phyloP scores from a whole-genome alignment of 805 yeast genomes.

The Starmerella bombi region DNA sequence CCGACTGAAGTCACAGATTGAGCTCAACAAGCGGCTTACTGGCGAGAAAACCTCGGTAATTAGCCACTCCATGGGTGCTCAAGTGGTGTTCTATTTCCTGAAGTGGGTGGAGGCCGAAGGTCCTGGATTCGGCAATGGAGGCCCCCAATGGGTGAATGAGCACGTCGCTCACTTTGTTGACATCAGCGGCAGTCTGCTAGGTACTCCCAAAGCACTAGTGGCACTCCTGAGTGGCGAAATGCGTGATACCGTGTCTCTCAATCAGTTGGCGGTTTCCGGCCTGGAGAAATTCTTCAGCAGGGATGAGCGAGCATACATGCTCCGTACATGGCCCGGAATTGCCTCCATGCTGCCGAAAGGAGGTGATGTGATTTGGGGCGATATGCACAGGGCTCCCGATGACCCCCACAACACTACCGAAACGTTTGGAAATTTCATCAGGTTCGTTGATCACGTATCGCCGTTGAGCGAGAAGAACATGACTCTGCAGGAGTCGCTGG shows the following conservation, averaged over 20 bases:
- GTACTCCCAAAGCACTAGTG: constrained; percentile 88
- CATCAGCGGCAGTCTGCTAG: constrained; percentile 78
- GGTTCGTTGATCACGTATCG: constrained; percentile 41
- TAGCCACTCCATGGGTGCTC: constrained; percentile 97
- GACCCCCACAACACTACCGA: constrained; percentile 25
- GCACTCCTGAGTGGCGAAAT: constrained; percentile 94
- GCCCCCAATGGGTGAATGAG: constrained; percentile 72
- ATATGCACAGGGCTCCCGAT: constrained; percentile 51
- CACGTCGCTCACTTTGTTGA: constrained; percentile 71
- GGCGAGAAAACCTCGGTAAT: constrained; percentile 61
- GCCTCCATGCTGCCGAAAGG: constrained; percentile 96
- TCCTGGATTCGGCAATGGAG: constrained; percentile 73
- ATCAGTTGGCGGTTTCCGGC: constrained; percentile 85
- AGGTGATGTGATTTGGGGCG: constrained; percentile 84
- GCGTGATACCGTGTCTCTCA: constrained; percentile 93
- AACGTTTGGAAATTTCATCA: constrained; percentile 61
- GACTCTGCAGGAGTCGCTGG: constrained; percentile 56
- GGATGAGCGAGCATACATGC: constrained; percentile 73
- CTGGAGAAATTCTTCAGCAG: constrained; percentile 86
- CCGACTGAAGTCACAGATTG: constrained; percentile 60
- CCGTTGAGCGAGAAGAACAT: constrained; percentile 37
- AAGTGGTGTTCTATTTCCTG: constrained; percentile 71
- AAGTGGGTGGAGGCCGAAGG: constrained; percentile 96
- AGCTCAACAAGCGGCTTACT: constrained; percentile 37
- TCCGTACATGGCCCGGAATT: constrained; percentile 82